A percentile compares a stretch with the other conserved stretches of the same genome.
phyloP scores from a whole-genome alignment of 179 eudicot species.

The Beta lomatogona region DNA sequence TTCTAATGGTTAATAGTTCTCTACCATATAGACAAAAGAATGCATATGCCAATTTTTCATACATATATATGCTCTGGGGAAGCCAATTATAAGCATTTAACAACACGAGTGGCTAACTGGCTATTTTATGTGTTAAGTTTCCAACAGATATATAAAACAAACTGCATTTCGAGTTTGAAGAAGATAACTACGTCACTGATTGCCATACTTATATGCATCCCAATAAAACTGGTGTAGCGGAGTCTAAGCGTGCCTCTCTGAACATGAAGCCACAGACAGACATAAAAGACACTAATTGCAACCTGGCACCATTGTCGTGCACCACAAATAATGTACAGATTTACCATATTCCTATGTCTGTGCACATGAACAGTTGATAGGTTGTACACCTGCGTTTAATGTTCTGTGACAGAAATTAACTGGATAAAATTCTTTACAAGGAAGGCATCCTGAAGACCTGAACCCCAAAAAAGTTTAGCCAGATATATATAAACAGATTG shows the following conservation, averaged over 20 bases:
- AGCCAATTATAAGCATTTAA: too few species aligned
- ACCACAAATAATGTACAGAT: background rate
- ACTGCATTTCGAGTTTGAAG: background rate
- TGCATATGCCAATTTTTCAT: background rate
- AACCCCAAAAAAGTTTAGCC: background rate
- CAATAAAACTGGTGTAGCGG: background rate
- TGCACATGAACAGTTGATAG: background rate
- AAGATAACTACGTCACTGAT: background rate
- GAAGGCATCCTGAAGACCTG: background rate
- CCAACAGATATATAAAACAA: background rate
- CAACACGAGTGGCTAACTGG: background rate
- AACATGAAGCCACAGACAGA: background rate
- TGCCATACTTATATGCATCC: background rate
- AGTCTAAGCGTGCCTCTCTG: background rate
- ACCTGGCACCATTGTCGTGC: background rate
- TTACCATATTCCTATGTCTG: background rate
- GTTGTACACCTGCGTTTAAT: background rate
- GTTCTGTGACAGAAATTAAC: background rate
- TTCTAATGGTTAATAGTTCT: background rate
- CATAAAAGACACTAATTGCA: background rate
- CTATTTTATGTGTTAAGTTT: background rate
- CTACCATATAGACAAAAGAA: background rate
- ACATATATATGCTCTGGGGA: background rate
- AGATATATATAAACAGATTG: too few species aligned
- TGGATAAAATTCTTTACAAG: background rate